These are phyloP conservation scores for Phaseolus lunatus DNA, from an alignment of 306 rosid species.

Conservation along the genomic window DNA sequence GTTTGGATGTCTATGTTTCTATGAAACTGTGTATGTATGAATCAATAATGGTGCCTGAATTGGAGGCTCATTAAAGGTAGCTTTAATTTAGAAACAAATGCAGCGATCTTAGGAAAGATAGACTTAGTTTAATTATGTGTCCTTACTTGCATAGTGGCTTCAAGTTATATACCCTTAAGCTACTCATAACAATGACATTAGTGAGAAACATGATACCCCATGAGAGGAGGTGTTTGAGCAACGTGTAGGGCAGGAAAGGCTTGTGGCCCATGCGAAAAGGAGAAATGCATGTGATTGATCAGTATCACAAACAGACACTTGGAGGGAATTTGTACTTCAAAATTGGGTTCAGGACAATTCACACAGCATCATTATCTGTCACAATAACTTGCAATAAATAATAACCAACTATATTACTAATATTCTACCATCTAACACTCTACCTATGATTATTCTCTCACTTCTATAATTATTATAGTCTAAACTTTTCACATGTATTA, in stretches of 20 bases:
- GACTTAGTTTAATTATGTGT: neutral
- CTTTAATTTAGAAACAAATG: constrained; percentile 24
- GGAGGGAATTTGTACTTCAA: constrained; percentile 27
- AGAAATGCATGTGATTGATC: constrained; percentile 47
- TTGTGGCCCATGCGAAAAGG: constrained; percentile 39
- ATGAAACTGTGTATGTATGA: neutral
- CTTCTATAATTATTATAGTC: too few species aligned
- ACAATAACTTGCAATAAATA: too few species aligned
- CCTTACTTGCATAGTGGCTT: neutral
- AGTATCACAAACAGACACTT: constrained; percentile 35
- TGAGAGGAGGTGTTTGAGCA: constrained; percentile 25
- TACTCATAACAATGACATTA: neutral
- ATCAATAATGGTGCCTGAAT: neutral
- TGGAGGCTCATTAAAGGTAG: neutral
- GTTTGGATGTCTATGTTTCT: neutral
- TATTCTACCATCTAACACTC: too few species aligned
- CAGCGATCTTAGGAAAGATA: neutral
- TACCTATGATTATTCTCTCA: too few species aligned
- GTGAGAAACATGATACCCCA: constrained; percentile 6
- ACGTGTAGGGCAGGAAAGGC: neutral
- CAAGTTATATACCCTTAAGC: too few species aligned
- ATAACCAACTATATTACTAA: too few species aligned
- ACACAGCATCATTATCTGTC: constrained; percentile 2
- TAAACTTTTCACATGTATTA: too few species aligned
- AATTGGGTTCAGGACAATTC: constrained; percentile 31